phyloP scores from a whole-genome alignment of 257 asterid species.

The Forsythia suspensa region DNA sequence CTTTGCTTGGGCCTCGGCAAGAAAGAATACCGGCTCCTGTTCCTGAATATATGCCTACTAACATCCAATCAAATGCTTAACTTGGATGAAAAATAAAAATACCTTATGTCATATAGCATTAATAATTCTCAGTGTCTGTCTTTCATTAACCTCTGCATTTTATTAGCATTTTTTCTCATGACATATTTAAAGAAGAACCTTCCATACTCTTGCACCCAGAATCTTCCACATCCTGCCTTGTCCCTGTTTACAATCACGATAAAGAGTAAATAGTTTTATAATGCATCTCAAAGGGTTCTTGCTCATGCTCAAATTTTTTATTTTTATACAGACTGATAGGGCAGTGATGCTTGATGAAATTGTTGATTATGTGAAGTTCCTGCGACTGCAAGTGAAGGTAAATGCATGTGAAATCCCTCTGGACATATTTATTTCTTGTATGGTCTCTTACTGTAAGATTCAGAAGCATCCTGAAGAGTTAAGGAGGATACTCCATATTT shows the following conservation, averaged over 20 bases:
- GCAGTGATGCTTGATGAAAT: slow-evolving; percentile 97
- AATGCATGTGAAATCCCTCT: background rate
- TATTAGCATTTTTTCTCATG: too few relatives aligned
- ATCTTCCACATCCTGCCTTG: background rate
- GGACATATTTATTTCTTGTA: background rate
- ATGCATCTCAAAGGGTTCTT: background rate
- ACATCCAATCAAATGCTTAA: background rate
- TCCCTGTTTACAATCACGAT: background rate
- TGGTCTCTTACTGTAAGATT: slow-evolving; percentile 6
- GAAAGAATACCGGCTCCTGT: background rate
- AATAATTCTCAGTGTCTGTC: background rate
- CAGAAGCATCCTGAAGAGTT: background rate
- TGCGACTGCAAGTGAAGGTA: slow-evolving; percentile 97
- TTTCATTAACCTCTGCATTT: background rate
- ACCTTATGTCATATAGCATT: background rate
- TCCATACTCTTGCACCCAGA: background rate
- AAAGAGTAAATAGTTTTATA: background rate
- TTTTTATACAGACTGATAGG: slow-evolving; percentile 77
- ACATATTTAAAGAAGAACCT: too few relatives aligned
- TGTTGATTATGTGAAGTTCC: slow-evolving; percentile 94
- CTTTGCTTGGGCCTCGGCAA: background rate
- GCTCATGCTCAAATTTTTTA: slow-evolving; percentile 19
- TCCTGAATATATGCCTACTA: background rate
- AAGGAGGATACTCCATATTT: background rate
- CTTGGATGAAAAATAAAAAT: background rate